These are phyloP conservation scores for Hypomyces rosellus DNA, from an alignment of 2,329 filamentous ascomycete genomes.

Conservation along the genomic window DNA sequence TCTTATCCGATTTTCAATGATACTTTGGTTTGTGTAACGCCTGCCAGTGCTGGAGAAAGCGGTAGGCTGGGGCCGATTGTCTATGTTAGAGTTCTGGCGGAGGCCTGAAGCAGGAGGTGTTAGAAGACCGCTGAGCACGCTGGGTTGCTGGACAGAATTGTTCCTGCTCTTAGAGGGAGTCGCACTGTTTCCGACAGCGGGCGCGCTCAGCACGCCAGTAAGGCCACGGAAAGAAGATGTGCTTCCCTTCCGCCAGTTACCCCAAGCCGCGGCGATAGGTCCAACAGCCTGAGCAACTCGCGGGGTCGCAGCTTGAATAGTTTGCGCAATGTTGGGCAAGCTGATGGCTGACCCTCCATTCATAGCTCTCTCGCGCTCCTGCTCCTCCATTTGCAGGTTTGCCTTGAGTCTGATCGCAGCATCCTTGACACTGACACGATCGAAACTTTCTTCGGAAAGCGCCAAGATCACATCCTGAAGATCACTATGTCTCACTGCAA, in stretches of 20 bases:
- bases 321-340: slow-evolving; percentile 70
- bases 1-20: slow-evolving; percentile 18
- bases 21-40: slow-evolving; percentile 45
- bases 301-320: slow-evolving; percentile 72
- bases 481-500: slow-evolving; percentile 85
- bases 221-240: slow-evolving; percentile 44
- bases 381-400: slow-evolving; percentile 96
- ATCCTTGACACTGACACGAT: slow-evolving; percentile 75
- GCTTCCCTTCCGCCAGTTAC: slow-evolving; percentile 77
- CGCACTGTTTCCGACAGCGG: slow-evolving; percentile 33
- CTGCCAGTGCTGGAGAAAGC: slow-evolving; percentile 56
- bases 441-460: slow-evolving; percentile 67
- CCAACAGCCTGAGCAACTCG: slow-evolving; percentile 78
- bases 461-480: slow-evolving; percentile 84
- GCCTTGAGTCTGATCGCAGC: slow-evolving; percentile 88
- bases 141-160: slow-evolving; percentile 44
- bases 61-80: slow-evolving; percentile 45
- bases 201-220: slow-evolving; percentile 41
- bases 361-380: slow-evolving; percentile 82
- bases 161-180: slow-evolving; percentile 59
- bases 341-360: slow-evolving; percentile 60
- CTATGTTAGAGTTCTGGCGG: slow-evolving; percentile 51
- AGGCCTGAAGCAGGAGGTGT: slow-evolving; percentile 78
- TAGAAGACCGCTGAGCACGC: slow-evolving; percentile 71
- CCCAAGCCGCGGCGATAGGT: slow-evolving; percentile 82